Base-by-base conservation (phyloP, 768 basidiomycete species). In the Bullera alba region DNA sequence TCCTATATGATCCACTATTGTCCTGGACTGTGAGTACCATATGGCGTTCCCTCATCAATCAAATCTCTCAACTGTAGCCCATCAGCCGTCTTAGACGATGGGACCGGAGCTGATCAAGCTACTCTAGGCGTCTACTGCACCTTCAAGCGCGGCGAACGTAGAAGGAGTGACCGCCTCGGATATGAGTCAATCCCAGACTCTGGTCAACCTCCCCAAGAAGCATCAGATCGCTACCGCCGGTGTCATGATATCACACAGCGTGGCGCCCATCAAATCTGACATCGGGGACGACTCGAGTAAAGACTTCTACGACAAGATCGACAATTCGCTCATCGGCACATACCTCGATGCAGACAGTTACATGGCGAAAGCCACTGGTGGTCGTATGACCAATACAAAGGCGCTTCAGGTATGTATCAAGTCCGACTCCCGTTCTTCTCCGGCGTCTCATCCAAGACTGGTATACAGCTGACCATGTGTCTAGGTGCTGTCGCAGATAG, bases 1-100 rank as follows among this genome's bases (percentile, higher is more conserved):
- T 74, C 61, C 57, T 74, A 17, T 71, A 74, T 50, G 74, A 75
- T 54, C 74, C 74, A 7, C 53, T 75, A 19, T 53, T 72, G 1
- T 61, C 65, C 15, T 72, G 71, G 71, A 65, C 61, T 22, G 63
- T 60, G 26, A 43, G 58, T 52, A 25, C 10, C 19, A 10, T 39
- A 10, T 39, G 12, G 8, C 19, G 12, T 21, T 10, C 22, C 7
- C 37, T 39, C 7, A 39, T 39, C n/a, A n/a, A n/a, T n/a, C n/a
- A n/a, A n/a, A n/a, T n/a, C n/a, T n/a, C n/a, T n/a, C n/a, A n/a
- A n/a, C n/a, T n/a, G n/a, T n/a, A n/a, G n/a, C n/a, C n/a, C n/a
- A n/a, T n/a, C n/a, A n/a, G n/a, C n/a, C n/a, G n/a, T n/a, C n/a
- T n/a, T n/a, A n/a, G n/a, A n/a, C n/a, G n/a, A n/a, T n/a, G n/a